Percentiles rank a stretch among this genome's conserved stretches.
phyloP scores from a whole-genome alignment of 768 basidiomycete genomes.

The Pisolithus tinctorius region DNA sequence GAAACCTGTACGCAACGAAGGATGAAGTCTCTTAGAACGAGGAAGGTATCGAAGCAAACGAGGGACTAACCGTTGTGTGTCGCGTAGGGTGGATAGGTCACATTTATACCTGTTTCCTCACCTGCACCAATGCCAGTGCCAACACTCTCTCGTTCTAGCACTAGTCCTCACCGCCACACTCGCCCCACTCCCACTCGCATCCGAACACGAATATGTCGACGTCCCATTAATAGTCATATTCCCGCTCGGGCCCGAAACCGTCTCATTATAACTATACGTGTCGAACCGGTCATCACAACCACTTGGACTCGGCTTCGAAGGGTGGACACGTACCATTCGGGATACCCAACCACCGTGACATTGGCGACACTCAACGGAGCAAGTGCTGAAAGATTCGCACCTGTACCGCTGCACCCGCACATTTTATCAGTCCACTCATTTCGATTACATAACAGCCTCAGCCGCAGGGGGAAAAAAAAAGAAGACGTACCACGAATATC shows the following conservation, averaged over 20 bases:
- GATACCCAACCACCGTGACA: constrained; percentile 48
- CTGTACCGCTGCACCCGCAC: constrained; percentile 34
- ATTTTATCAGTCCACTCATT: not conserved
- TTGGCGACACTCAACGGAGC: constrained; percentile 47
- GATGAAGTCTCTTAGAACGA: not conserved
- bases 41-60: not conserved
- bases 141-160: constrained; percentile 15
- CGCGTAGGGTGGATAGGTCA: constrained; percentile 58
- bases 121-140: constrained; percentile 41
- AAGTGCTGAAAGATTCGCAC: constrained; percentile 50
- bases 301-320: not conserved
- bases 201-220: constrained; percentile 41
- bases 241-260: constrained; percentile 59
- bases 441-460: not conserved
- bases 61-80: constrained; percentile 58
- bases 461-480: not conserved
- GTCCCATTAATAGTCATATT: constrained; percentile 69
- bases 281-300: not conserved
- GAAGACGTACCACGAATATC: constrained; percentile 43
- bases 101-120: constrained; percentile 37
- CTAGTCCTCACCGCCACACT: constrained; percentile 4
- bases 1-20: constrained; percentile 29
- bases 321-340: constrained; percentile 50
- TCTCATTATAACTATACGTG: constrained; percentile 48
- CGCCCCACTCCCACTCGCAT: not conserved